Percentiles rank a stretch among this genome's conserved stretches.
phyloP scores from a whole-genome alignment of 2,329 filamentous ascomycete species.

The Nemania diffusa region DNA sequence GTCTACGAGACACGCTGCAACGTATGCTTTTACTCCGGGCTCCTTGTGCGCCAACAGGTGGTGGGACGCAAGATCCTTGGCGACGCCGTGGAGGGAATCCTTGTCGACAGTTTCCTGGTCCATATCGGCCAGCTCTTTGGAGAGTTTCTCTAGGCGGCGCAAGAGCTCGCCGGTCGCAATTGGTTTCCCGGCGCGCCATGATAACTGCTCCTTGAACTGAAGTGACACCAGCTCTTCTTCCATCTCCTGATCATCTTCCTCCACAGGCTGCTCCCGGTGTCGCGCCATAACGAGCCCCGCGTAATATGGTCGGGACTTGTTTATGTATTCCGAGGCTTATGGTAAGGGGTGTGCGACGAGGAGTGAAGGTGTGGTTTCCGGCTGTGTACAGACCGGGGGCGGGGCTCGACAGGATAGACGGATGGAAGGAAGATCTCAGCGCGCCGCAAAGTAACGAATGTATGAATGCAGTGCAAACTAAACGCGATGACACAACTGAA shows the following conservation, averaged over 20 bases:
- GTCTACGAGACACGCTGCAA: slow-evolving; percentile 90
- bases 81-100: slow-evolving; percentile 84
- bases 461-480: slow-evolving; percentile 2
- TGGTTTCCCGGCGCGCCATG: slow-evolving; percentile 90
- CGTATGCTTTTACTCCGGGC: slow-evolving; percentile 88
- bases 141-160: slow-evolving; percentile 80
- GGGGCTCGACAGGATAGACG: slow-evolving; percentile 23
- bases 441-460: slow-evolving; percentile 4
- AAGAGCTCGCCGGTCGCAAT: slow-evolving; percentile 87
- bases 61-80: slow-evolving; percentile 83
- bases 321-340: background rate
- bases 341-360: background rate
- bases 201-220: slow-evolving; percentile 84
- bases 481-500: slow-evolving; percentile 2
- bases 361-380: slow-evolving; percentile 3
- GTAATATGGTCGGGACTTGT: background rate
- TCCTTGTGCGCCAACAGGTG: slow-evolving; percentile 93
- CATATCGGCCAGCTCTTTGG: slow-evolving; percentile 83
- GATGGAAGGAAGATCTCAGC: slow-evolving; percentile 4
- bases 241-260: slow-evolving; percentile 54
- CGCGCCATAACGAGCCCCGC: slow-evolving; percentile 51
- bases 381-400: slow-evolving; percentile 17
- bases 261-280: slow-evolving; percentile 52
- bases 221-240: slow-evolving; percentile 61
- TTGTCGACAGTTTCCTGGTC: slow-evolving; percentile 88